Evolutionary conservation across 805 yeast species (phyloP).

Genomic region (Suhomyces pyralidae): DNA sequence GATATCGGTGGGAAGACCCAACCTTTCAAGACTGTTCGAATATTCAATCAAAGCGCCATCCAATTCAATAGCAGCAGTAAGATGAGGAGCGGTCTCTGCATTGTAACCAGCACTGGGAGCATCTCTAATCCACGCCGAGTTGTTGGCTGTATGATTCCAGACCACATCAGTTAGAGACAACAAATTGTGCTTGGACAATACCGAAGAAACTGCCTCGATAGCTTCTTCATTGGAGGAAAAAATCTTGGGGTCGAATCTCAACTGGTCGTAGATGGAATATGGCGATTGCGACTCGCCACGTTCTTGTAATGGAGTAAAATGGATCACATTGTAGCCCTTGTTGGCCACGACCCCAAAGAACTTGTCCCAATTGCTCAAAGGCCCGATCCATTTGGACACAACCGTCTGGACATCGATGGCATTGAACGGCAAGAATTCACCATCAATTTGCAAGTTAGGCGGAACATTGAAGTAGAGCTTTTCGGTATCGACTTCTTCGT

Average conservation of each 20-base stretch:
- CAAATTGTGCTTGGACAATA: conserved; percentile 57
- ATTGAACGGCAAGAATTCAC: conserved; percentile 63
- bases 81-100: conserved; percentile 83
- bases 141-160: conserved; percentile 91
- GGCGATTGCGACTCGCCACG: conserved; percentile 93
- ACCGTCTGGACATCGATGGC: conserved; percentile 80
- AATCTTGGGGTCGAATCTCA: conserved; percentile 63
- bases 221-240: conserved; percentile 61
- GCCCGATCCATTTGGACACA: conserved; percentile 90
- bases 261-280: conserved; percentile 85
- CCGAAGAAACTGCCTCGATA: conserved; percentile 40
- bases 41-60: conserved; percentile 68
- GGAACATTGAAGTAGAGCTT: conserved; percentile 75
- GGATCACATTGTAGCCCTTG: conserved; percentile 93
- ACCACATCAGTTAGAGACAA: conserved; percentile 88
- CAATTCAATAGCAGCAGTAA: conserved; percentile 77
- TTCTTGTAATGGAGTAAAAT: conserved; percentile 89
- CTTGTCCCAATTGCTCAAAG: conserved; percentile 59
- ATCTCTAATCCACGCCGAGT: conserved; percentile 78
- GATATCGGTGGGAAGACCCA: conserved; percentile 62
- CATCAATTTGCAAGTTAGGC: conserved; percentile 63
- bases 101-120: conserved; percentile 93
- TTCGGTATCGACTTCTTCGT: conserved; percentile 43
- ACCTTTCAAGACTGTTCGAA: conserved; percentile 52
- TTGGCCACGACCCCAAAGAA: conserved; percentile 57